Evolutionary conservation across 2,329 filamentous ascomycete species (phyloP).

Genomic region (Aspergillus pseudonomiae): DNA sequence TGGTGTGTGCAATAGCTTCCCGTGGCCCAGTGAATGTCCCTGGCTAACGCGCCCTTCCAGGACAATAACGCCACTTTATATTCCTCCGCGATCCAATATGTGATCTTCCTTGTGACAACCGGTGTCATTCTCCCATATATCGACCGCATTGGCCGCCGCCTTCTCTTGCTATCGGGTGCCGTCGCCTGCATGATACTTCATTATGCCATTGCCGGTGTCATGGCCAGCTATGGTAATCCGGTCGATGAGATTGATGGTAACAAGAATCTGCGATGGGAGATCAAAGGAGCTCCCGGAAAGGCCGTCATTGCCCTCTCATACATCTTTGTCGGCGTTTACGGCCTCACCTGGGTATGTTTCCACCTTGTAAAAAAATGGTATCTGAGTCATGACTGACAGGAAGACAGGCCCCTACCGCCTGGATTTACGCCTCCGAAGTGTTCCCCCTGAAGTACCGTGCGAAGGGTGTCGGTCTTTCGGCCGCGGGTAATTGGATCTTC

Average conservation of each 20-base stretch:
- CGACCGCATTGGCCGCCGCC: constrained; percentile 54
- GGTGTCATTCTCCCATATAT: constrained; percentile 54
- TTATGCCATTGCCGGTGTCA: constrained; percentile 57
- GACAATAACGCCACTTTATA: constrained; percentile 48
- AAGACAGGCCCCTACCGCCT: constrained; percentile 56
- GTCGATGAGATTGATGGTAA: constrained; percentile 53
- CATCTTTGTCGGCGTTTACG: constrained; percentile 44
- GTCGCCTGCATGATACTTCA: constrained; percentile 53
- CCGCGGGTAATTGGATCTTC: constrained; percentile 66
- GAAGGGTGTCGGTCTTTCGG: constrained; percentile 65
- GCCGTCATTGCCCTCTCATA: constrained; percentile 69
- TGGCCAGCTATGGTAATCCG: constrained; percentile 52
- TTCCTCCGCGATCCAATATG: constrained; percentile 60
- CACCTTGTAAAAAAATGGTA: no score
- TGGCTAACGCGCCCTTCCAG: constrained; percentile 23
- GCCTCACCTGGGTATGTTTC: constrained; percentile 47
- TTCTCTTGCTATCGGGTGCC: constrained; percentile 52
- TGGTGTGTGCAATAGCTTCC: constrained; percentile 33
- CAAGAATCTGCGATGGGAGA: constrained; percentile 49
- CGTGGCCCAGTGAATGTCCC: no score
- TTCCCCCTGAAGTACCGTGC: constrained; percentile 67
- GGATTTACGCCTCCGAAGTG: constrained; percentile 65
- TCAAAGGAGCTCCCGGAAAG: constrained; percentile 55
- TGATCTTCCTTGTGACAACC: constrained; percentile 59
- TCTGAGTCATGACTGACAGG: neutral